phyloP scores from a whole-genome alignment of 1,284 basidiomycete species.

The Vanrija humicola region DNA sequence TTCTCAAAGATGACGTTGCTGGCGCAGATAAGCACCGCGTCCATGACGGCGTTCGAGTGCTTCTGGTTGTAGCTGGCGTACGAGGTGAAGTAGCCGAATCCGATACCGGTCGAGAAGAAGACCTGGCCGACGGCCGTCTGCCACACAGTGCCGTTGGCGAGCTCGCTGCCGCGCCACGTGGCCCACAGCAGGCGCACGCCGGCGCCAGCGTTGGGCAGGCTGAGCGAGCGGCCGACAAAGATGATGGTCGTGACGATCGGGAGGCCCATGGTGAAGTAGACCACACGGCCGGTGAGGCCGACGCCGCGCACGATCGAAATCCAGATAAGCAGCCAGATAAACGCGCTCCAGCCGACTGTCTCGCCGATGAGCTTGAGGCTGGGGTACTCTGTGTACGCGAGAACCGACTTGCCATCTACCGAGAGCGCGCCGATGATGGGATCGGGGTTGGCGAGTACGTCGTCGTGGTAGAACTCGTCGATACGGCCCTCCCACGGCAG shows the following conservation, averaged over 20 bases:
- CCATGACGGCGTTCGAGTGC: constrained; percentile 27
- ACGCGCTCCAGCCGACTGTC: constrained; percentile 20
- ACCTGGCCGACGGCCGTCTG: constrained; percentile 26
- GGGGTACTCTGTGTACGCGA: constrained; percentile 15
- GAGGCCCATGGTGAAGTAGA: constrained; percentile 27
- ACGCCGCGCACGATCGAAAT: constrained; percentile 22
- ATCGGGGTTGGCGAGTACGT: constrained; percentile 20
- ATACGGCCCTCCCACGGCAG: constrained; percentile 23
- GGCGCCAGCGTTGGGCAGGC: constrained; percentile 18
- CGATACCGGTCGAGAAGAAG: constrained; percentile 28
- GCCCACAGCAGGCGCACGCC: constrained; percentile 24
- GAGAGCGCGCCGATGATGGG: constrained; percentile 9
- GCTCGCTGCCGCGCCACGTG: constrained; percentile 17
- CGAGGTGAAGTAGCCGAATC: constrained; percentile 27
- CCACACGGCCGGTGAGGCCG: constrained; percentile 23
- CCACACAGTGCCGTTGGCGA: constrained; percentile 16
- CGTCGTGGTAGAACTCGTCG: constrained; percentile 23
- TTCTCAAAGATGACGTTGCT: constrained; percentile 26
- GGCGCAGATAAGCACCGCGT: constrained; percentile 20
- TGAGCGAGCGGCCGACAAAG: constrained; percentile 21
- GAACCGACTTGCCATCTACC: constrained; percentile 3
- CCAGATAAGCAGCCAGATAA: constrained; percentile 15
- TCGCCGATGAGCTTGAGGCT: constrained; percentile 17
- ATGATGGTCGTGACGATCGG: constrained; percentile 30
- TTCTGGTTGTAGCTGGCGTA: constrained; percentile 28